A percentile compares a stretch with the other conserved stretches of the same genome.
phyloP scores from a whole-genome alignment of 2,329 filamentous ascomycete genomes.

The Xylaria digitata region DNA sequence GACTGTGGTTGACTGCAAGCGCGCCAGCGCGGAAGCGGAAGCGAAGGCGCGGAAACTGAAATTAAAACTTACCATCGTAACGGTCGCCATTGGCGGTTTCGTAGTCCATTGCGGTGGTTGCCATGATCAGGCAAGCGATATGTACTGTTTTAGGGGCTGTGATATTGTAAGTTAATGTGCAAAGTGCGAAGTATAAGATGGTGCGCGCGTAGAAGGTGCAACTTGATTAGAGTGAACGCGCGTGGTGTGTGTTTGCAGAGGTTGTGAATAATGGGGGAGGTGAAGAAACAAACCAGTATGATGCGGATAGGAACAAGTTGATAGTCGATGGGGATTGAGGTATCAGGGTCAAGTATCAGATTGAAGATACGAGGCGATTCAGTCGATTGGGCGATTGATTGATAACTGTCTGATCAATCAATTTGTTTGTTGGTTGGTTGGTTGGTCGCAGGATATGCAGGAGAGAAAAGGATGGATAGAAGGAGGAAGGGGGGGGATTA shows the following conservation, averaged over 20 bases:
- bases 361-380: background rate
- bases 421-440: too few species aligned
- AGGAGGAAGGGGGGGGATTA: background rate
- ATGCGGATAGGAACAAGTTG: background rate
- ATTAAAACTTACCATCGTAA: slow-evolving; percentile 67
- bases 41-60: background rate
- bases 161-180: slow-evolving; percentile 38
- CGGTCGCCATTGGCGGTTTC: slow-evolving; percentile 74
- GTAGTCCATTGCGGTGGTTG: slow-evolving; percentile 76
- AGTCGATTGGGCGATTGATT: background rate
- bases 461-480: background rate
- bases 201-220: slow-evolving; percentile 24
- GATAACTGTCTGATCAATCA: too few species aligned
- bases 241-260: slow-evolving; percentile 14
- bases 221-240: slow-evolving; percentile 21
- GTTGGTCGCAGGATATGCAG: background rate
- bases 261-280: slow-evolving; percentile 13
- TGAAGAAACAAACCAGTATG: background rate
- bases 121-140: slow-evolving; percentile 57
- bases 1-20: slow-evolving; percentile 1
- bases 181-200: slow-evolving; percentile 1
- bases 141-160: slow-evolving; percentile 22
- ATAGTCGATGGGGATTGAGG: background rate
- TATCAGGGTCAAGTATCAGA: background rate
- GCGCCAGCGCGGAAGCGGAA: background rate